Conservation (phyloP, 2,329 filamentous ascomycete genomes). For the Ascochyta clinopodiicola region DNA sequence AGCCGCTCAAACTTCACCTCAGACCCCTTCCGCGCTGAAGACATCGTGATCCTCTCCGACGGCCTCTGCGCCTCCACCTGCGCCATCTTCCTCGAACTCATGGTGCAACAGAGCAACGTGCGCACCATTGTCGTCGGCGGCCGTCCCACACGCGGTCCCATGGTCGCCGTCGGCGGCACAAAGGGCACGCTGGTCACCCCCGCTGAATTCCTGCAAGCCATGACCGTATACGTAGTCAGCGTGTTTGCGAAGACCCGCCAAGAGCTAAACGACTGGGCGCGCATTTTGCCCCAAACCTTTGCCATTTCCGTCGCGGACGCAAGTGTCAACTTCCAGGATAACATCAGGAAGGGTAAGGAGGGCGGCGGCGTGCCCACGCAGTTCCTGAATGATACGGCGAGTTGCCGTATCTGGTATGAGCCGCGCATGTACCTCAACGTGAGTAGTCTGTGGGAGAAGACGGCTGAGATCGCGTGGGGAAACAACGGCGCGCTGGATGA, state of each 20-base stretch:
- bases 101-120: conserved; percentile 53
- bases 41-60: conserved; percentile 52
- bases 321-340: conserved; percentile 49
- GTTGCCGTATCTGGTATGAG: conserved; percentile 68
- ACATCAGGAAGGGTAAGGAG: conserved; percentile 43
- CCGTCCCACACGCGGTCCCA: conserved; percentile 49
- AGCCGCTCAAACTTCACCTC: conserved; percentile 34
- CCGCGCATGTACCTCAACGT: conserved; percentile 60
- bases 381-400: conserved; percentile 66
- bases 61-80: conserved; percentile 56
- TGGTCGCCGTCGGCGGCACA: conserved; percentile 54
- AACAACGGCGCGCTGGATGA: conserved; percentile 38
- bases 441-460: conserved; percentile 59
- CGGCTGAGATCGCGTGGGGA: conserved; percentile 37
- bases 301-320: conserved; percentile 32
- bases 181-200: conserved; percentile 51
- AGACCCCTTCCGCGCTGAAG: conserved; percentile 46
- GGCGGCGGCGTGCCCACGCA: conserved; percentile 57
- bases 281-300: conserved; percentile 34
- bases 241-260: conserved; percentile 23
- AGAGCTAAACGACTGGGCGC: conserved; percentile 28
- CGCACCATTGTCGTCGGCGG: conserved; percentile 53
- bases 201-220: conserved; percentile 28
- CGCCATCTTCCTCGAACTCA: conserved; percentile 55
- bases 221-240: conserved; percentile 26